These are phyloP conservation scores for Taphrina sp. DNA, from an alignment of 1,139 yeast species.

Conservation along the genomic window DNA sequence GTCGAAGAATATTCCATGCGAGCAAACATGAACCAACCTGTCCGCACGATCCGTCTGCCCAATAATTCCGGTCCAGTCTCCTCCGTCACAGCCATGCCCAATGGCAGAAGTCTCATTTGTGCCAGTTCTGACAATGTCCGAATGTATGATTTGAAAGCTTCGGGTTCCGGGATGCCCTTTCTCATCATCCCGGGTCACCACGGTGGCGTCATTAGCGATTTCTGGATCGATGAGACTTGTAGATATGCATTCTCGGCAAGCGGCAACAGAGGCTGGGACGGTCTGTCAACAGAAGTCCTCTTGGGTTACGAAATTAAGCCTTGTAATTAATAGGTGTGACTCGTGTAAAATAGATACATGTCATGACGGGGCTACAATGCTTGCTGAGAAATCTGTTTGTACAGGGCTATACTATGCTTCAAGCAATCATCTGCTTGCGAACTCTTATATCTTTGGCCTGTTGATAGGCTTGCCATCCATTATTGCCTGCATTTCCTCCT, in stretches of 20 bases:
- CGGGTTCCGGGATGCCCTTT: constrained; percentile 49
- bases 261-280: constrained; percentile 96
- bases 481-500: constrained; percentile 83
- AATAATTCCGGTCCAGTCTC: constrained; percentile 89
- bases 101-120: constrained; percentile 72
- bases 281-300: constrained; percentile 72
- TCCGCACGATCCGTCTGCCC: constrained; percentile 70
- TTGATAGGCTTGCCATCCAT: constrained; percentile 55
- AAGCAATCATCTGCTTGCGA: neutral
- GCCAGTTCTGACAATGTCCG: constrained; percentile 90
- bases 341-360: too few relatives aligned
- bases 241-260: constrained; percentile 85
- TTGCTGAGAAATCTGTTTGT: too few relatives aligned
- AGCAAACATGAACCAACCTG: constrained; percentile 54
- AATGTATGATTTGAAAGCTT: constrained; percentile 66
- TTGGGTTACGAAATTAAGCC: constrained; percentile 68
- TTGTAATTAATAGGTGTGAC: too few relatives aligned
- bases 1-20: constrained; percentile 74
- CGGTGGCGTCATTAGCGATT: constrained; percentile 64
- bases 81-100: constrained; percentile 76
- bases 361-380: too few relatives aligned
- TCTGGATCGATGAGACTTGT: constrained; percentile 70
- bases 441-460: constrained; percentile 6
- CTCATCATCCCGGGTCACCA: constrained; percentile 63
- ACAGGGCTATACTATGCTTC: too few relatives aligned